Evolutionary conservation across 306 rosid genomes (phyloP).

Genomic region (Quercus agrifolia): DNA sequence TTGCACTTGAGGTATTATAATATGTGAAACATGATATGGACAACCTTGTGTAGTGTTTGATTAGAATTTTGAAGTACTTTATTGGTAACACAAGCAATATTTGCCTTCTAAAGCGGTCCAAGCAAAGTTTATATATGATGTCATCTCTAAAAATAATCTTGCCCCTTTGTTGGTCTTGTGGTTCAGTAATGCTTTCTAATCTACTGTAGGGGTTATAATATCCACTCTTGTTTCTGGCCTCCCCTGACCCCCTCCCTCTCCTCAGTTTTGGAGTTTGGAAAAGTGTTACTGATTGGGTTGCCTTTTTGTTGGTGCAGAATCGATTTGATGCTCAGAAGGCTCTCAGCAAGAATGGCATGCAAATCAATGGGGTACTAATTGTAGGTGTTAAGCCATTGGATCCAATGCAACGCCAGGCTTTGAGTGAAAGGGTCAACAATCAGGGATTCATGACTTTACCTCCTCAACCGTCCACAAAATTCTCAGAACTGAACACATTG

Average conservation of each 20-base stretch:
- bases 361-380: slow-evolving; percentile 81
- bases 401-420: slow-evolving; percentile 84
- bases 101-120: neutral
- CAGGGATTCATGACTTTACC: slow-evolving; percentile 83
- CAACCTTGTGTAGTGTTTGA: neutral
- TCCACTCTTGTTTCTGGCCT: neutral
- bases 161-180: neutral
- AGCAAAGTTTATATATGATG: neutral
- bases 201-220: neutral
- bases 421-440: slow-evolving; percentile 58
- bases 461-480: slow-evolving; percentile 48
- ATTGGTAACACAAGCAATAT: neutral
- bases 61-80: neutral
- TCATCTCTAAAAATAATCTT: neutral
- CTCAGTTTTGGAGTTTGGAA: neutral
- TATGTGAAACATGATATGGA: neutral
- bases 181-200: neutral
- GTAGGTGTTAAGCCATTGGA: slow-evolving; percentile 94
- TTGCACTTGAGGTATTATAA: neutral
- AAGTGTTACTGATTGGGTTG: neutral
- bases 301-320: slow-evolving; percentile 55
- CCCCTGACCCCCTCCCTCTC: neutral
- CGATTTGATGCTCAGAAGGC: slow-evolving; percentile 90
- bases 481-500: slow-evolving; percentile 46
- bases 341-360: slow-evolving; percentile 83